These are phyloP conservation scores for Lophiotrema nucula DNA, from an alignment of 495 filamentous ascomycete species.

Conservation along the genomic window DNA sequence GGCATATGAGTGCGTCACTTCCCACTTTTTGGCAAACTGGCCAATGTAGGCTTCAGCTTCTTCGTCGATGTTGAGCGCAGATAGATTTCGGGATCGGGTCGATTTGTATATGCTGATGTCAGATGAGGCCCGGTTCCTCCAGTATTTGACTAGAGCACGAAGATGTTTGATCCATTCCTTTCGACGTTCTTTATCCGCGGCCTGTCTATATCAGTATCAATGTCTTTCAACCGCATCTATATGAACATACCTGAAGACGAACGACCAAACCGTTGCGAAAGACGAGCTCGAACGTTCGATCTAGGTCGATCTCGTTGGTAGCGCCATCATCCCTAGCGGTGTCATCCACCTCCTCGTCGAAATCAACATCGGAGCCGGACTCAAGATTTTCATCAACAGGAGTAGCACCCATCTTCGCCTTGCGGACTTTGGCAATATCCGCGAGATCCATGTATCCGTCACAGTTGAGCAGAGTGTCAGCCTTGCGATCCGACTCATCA, in stretches of 20 bases:
- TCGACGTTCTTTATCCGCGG: constrained; percentile 57
- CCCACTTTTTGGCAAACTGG: constrained; percentile 71
- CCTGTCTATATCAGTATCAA: constrained; percentile 35
- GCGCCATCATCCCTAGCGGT: constrained; percentile 54
- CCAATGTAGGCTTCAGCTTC: constrained; percentile 67
- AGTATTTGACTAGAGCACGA: constrained; percentile 60
- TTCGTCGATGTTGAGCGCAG: constrained; percentile 67
- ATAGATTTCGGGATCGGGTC: constrained; percentile 60
- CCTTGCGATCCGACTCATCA: constrained; percentile 60
- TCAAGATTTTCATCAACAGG: constrained; percentile 53
- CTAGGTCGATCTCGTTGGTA: constrained; percentile 54
- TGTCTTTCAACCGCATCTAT: too few species aligned
- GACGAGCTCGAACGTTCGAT: constrained; percentile 62
- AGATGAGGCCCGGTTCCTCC: constrained; percentile 57
- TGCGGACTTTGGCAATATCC: constrained; percentile 56
- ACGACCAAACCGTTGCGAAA: constrained; percentile 64
- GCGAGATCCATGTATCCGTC: constrained; percentile 70
- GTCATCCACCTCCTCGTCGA: constrained; percentile 49
- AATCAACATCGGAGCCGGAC: constrained; percentile 43
- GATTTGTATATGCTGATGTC: constrained; percentile 59
- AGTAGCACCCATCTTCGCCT: constrained; percentile 51
- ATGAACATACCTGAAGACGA: too few species aligned
- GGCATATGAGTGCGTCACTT: constrained; percentile 64
- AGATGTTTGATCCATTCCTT: constrained; percentile 67
- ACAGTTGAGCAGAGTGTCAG: constrained; percentile 57